Conservation (phyloP, 495 filamentous ascomycete genomes). For the Aspergillus incahuasiensis region DNA sequence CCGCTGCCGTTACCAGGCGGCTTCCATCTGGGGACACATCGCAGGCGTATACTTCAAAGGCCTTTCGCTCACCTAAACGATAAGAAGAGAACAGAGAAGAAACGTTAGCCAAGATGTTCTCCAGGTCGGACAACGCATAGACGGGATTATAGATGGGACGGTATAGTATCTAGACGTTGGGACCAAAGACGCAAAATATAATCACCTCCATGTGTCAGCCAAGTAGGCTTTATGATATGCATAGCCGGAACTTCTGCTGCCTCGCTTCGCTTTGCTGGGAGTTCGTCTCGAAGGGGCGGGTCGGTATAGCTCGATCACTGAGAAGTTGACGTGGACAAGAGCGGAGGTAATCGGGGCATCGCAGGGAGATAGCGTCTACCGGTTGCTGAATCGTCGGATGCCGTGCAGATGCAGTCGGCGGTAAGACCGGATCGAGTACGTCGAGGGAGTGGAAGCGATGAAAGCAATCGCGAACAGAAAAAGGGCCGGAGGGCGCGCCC, state of each 20-base stretch:
- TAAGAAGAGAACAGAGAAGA: background rate
- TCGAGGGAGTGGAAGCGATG: background rate
- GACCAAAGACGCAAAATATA: conserved; percentile 15
- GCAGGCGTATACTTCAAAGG: conserved; percentile 96
- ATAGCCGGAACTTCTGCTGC: conserved; percentile 42
- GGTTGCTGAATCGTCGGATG: conserved; percentile 13
- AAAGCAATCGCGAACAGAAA: conserved; percentile 13
- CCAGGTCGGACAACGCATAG: background rate
- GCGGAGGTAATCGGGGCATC: conserved; percentile 26
- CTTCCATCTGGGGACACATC: conserved; percentile 92
- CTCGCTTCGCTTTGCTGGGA: background rate
- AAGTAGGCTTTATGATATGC: conserved; percentile 90
- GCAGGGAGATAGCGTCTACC: conserved; percentile 19
- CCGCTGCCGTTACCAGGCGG: conserved; percentile 86
- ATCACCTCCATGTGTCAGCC: conserved; percentile 87
- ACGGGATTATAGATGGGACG: background rate
- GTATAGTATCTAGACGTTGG: conserved; percentile 8
- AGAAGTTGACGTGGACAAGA: conserved; percentile 22
- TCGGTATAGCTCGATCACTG: conserved; percentile 14
- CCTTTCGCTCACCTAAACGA: conserved; percentile 77
- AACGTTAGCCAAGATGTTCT: conserved; percentile 7
- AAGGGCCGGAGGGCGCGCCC: conserved; percentile 27
- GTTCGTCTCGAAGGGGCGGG: conserved; percentile 5
- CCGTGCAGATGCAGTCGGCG: background rate
- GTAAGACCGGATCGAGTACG: background rate